Evolutionary conservation across 129 eudicot genomes (phyloP).

Genomic region (Oenanthe sinensis): DNA sequence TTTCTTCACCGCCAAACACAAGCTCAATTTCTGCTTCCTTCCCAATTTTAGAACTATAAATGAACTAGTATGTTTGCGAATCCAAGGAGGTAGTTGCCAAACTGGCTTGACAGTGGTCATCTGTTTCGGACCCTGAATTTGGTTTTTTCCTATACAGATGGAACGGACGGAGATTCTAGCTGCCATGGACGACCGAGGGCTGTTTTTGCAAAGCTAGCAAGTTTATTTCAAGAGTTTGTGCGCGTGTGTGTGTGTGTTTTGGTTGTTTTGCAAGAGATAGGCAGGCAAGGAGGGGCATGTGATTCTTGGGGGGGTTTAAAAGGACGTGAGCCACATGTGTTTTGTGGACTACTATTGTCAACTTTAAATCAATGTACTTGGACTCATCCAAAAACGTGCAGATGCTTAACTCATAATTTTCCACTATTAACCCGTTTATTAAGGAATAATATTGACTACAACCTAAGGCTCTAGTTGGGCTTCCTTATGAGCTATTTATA

Average conservation of each 20-base stretch:
- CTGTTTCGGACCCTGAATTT: conserved; percentile 29
- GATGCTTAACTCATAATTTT: not conserved
- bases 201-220: not conserved
- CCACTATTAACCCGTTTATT: not conserved
- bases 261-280: not conserved
- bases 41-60: conserved; percentile 4
- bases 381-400: not conserved
- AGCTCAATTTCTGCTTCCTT: conserved; percentile 15
- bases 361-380: not conserved
- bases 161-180: conserved; percentile 45
- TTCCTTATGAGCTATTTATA: too few species aligned
- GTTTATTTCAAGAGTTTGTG: not conserved
- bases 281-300: not conserved
- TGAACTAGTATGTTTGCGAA: conserved; percentile 8
- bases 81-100: conserved; percentile 8
- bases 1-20: conserved; percentile 44
- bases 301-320: not conserved
- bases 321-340: conserved; percentile 1
- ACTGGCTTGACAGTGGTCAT: not conserved
- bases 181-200: conserved; percentile 31
- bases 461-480: not conserved
- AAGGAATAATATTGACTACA: not conserved
- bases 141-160: conserved; percentile 14
- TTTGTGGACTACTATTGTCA: not conserved
- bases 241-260: too few species aligned